These are phyloP conservation scores for Fragaria nilgerrensis DNA, from an alignment of 306 rosid genomes.

Conservation along the genomic window DNA sequence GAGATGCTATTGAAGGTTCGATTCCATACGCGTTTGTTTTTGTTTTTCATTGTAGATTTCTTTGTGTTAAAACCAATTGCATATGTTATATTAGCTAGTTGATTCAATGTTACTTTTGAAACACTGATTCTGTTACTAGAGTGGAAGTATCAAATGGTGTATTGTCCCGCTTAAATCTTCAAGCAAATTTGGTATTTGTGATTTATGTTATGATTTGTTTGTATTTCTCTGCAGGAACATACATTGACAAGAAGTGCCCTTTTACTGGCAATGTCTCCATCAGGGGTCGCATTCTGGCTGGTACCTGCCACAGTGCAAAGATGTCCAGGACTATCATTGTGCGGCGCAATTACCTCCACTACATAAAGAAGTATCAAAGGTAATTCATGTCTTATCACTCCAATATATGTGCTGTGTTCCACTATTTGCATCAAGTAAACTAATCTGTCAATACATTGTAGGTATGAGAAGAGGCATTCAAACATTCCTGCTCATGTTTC, in stretches of 20 bases:
- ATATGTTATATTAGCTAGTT: background rate
- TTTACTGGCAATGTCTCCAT: slow-evolving; percentile 62
- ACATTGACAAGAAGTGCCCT: slow-evolving; percentile 69
- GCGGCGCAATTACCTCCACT: slow-evolving; percentile 64
- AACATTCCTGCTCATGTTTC: slow-evolving; percentile 67
- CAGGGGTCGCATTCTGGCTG: slow-evolving; percentile 63
- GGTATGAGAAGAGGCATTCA: slow-evolving; percentile 71
- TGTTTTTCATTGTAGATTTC: background rate
- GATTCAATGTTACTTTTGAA: background rate
- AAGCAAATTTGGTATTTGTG: background rate
- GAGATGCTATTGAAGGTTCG: slow-evolving; percentile 58
- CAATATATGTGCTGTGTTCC: background rate
- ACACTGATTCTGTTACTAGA: background rate
- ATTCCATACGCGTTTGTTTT: background rate
- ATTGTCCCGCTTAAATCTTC: background rate
- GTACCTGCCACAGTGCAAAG: slow-evolving; percentile 76
- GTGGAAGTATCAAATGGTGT: background rate
- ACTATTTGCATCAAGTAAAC: background rate
- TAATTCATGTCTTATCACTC: background rate
- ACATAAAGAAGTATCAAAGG: slow-evolving; percentile 67
- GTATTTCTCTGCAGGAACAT: slow-evolving; percentile 36
- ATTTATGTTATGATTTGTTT: background rate
- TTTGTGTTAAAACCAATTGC: too few species aligned
- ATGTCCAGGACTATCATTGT: slow-evolving; percentile 67
- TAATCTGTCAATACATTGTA: background rate